Evolutionary conservation across 2,329 filamentous ascomycete species (phyloP), one percentile per base, ranked within the genome.

Genomic region (Hypoxylon sp.): DNA sequence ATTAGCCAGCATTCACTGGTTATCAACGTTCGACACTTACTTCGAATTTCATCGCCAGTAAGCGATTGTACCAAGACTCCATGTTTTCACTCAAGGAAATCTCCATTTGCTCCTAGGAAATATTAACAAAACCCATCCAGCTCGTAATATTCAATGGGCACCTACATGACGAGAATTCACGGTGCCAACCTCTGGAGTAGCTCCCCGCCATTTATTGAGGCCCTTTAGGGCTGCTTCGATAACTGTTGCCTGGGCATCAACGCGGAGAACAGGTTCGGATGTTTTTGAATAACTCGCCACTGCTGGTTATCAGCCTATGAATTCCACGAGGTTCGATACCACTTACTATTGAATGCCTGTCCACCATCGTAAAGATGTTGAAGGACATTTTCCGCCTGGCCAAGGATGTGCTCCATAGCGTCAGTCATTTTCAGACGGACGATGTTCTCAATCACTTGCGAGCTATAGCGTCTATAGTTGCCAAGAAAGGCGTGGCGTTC

Each of bases 401-500:
- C 83, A n/a, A 99, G 85, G 53, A 98, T 94, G 76, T 97, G 92
- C 41, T 89, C 87, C 68, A 98, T 89, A 0, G 94, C 94, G 64
- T 97, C 94, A 52, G 91, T 87, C 2, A 94, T 88, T 70, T 92
- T 91, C 69, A 91, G 86, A 68, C 91, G 86, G 20, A 96, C 93
- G 66, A 98, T 92, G 15, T 86, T 86, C 77, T 98, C 94, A 57
- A 99, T 93, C 24, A 97, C 87, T 62, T 92, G 90, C 2, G 89
- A 89, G 75, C 93, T 95, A 73, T 97, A 98, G 62, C 95, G 87
- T 39, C 95, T 86, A 76, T 99, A 99, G 74, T 99, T 98, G 3
- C 94, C 93, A 10, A 98, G 84, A 75, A 99, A 99, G 0, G 93
- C 93, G 78, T 99, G 95, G 22, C 93, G 87, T 75, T 99, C 95